Evolutionary conservation across 139 green algal genomes (phyloP).

Genomic region (Coccomyxa sp.): DNA sequence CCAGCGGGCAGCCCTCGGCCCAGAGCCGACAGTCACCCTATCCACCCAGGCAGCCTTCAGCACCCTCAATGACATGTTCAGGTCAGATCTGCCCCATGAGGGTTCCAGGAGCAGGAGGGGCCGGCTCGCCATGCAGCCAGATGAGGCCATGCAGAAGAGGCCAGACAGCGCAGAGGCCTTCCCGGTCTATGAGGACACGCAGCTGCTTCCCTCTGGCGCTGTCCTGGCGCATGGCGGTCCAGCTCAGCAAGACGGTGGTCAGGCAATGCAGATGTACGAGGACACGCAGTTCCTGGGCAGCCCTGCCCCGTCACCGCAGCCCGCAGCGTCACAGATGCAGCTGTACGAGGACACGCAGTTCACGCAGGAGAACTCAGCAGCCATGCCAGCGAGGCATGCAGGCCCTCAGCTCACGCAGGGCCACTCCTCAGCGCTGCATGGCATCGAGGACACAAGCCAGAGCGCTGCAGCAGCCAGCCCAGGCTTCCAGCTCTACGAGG

Average conservation of each 20-base stretch:
- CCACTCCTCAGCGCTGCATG: neutral
- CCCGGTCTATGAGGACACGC: slow-evolving; percentile 28
- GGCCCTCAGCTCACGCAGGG: neutral
- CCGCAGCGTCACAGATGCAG: neutral
- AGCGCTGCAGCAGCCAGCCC: no score
- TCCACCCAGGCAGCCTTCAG: slow-evolving; percentile 53
- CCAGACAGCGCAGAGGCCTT: neutral
- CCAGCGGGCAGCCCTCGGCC: neutral
- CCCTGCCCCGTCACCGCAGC: neutral
- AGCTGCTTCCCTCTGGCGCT: no score
- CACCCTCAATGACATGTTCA: slow-evolving; percentile 64
- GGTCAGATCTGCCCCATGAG: slow-evolving; percentile 15
- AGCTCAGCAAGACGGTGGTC: neutral
- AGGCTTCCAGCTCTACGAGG: slow-evolving; percentile 28
- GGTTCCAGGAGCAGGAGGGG: slow-evolving; percentile 11
- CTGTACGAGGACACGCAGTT: slow-evolving; percentile 43
- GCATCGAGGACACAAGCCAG: neutral
- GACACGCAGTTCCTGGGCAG: slow-evolving; percentile 20
- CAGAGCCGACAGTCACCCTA: slow-evolving; percentile 63
- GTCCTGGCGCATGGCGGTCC: neutral
- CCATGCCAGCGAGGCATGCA: neutral
- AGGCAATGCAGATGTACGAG: slow-evolving; percentile 14
- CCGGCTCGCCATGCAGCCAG: neutral
- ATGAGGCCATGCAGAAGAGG: neutral
- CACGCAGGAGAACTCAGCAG: slow-evolving; percentile 2